Percentiles rank a stretch among this genome's conserved stretches.
phyloP scores from a whole-genome alignment of 306 rosid genomes.

The Urtica urens region DNA sequence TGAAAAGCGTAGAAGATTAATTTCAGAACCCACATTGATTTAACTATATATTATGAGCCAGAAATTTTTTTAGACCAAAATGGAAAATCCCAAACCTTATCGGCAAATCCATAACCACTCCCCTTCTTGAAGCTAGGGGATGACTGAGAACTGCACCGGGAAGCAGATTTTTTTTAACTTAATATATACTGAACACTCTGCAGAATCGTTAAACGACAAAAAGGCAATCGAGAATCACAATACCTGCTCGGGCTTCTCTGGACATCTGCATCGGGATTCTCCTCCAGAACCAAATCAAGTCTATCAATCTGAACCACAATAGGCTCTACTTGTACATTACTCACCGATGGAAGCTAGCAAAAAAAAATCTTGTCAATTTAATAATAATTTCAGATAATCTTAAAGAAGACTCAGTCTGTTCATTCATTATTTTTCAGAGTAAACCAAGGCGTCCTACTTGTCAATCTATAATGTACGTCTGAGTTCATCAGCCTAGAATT shows the following conservation, averaged over 20 bases:
- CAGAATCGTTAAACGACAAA: slow-evolving; percentile 9
- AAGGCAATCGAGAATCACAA: background rate
- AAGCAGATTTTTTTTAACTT: slow-evolving; percentile 5
- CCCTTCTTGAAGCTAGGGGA: slow-evolving; percentile 44
- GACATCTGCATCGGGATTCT: slow-evolving; percentile 54
- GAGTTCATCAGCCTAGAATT: background rate
- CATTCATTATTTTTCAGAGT: background rate
- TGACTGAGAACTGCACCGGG: slow-evolving; percentile 31
- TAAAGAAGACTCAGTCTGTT: background rate
- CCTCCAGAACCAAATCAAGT: slow-evolving; percentile 86
- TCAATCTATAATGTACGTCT: too few relatives aligned
- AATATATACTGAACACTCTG: background rate
- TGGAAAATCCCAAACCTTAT: slow-evolving; percentile 46
- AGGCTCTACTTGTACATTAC: slow-evolving; percentile 79
- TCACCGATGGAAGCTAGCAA: slow-evolving; percentile 70
- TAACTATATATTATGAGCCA: too few relatives aligned
- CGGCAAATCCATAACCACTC: slow-evolving; percentile 89
- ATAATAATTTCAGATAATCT: too few relatives aligned
- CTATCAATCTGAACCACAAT: slow-evolving; percentile 70
- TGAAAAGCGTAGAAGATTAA: slow-evolving; percentile 29
- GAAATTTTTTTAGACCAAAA: background rate
- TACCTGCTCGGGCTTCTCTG: slow-evolving; percentile 41
- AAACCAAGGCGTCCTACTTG: too few relatives aligned
- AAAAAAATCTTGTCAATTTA: too few relatives aligned
- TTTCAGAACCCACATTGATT: slow-evolving; percentile 20